Evolutionary conservation across 208 protist genomes (phyloP).

Genomic region (Phytomonas francai): DNA sequence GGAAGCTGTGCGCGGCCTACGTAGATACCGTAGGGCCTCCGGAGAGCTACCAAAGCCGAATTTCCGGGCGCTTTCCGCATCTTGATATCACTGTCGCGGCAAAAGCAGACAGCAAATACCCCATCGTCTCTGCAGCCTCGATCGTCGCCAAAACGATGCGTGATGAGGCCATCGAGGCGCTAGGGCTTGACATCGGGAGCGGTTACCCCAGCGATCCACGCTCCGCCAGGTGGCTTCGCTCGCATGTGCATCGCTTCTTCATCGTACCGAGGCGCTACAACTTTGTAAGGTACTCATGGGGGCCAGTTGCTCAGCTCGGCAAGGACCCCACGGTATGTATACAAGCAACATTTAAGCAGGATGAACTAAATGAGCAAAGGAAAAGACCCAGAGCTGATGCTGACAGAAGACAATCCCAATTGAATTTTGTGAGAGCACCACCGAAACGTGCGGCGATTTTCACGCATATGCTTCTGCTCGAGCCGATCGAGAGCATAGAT

Average conservation of each 20-base stretch:
- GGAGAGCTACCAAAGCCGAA: conserved; percentile 62
- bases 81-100: conserved; percentile 77
- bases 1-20: conserved; percentile 82
- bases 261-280: conserved; percentile 31
- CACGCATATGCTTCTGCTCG: conserved; percentile 49
- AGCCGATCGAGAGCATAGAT: not conserved
- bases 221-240: conserved; percentile 55
- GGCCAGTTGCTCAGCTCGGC: conserved; percentile 48
- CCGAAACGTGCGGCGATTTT: conserved; percentile 44
- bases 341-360: conserved; percentile 50
- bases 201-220: conserved; percentile 81
- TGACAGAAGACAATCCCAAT: conserved; percentile 28
- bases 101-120: conserved; percentile 90
- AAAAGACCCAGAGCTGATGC: conserved; percentile 13
- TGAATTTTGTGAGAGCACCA: conserved; percentile 53
- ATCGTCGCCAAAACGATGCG: conserved; percentile 90
- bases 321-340: conserved; percentile 44
- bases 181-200: conserved; percentile 58
- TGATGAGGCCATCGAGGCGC: conserved; percentile 33
- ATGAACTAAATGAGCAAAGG: conserved; percentile 28
- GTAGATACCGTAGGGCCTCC: conserved; percentile 92
- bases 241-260: conserved; percentile 75
- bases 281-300: conserved; percentile 78
- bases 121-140: conserved; percentile 89
- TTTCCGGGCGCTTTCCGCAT: conserved; percentile 79